Base-by-base conservation (phyloP, 768 basidiomycete species). In the Phanerochaete sordida region DNA sequence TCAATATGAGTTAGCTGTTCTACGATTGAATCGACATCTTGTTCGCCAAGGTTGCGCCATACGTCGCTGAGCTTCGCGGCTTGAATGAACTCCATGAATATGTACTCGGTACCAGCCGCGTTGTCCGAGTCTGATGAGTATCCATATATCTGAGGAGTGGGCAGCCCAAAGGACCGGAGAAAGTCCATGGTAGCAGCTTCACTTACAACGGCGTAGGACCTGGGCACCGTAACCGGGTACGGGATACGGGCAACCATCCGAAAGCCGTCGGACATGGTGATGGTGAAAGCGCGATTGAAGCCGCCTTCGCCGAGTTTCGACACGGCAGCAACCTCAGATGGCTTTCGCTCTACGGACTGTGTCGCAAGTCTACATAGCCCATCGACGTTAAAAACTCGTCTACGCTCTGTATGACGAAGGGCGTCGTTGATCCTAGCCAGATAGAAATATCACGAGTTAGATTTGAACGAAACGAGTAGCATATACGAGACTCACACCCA, bases 361-460 rank as follows among this genome's bases (percentile, higher is more conserved):
- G 77, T 77, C 56, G 76, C 76, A 67, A 80, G 74, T 70, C 69
- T 74, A 72, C 68, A 48, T 15, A 77, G 73, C 66, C 54, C 74
- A 13, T 69, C 67, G 72, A 74, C 72, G 53, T 79, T 56, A 70
- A 80, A 79, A 12, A 63, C 72, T 58, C 43, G 73, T 58, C 66
- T 77, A 60, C 77, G 79, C 69, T 82, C 79, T 73, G 63, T 66
- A 58, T 65, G 77, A 65, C 78, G 79, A 74, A 79, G 77, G 60
- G 45, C 73, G 60, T 78, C 68, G 70, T 81, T 79, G 65, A 72
- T 39, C 57, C 77, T 79, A 68, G 43, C 43, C 23, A 3, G 5
- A 47, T 12, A 47, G 3, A 47, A 12, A 21, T 6, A 69, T 71
- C 35, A 62, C 49, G 56, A 60, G 70, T 64, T 62, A 30, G 28